Percentiles rank a stretch among this genome's conserved stretches.
Conservation (phyloP, 129 eudicot species). For the Centella asiatica region DNA sequence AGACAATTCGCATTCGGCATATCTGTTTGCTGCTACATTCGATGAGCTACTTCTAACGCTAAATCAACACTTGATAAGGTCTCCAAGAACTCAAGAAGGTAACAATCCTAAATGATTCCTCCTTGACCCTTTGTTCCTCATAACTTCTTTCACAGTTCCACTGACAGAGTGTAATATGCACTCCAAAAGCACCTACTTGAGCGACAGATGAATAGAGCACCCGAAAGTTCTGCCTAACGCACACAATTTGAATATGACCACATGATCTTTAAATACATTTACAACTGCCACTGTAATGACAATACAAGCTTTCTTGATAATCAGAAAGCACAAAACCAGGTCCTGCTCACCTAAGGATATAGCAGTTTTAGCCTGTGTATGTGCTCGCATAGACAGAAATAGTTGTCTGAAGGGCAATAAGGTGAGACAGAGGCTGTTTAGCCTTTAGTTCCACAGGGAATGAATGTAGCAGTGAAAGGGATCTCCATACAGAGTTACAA, state of each 20-base stretch:
- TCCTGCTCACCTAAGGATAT: too few relatives aligned
- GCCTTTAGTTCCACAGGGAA: too few relatives aligned
- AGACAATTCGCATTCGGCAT: too few relatives aligned
- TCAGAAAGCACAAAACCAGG: too few relatives aligned
- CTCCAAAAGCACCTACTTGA: slow-evolving; percentile 11
- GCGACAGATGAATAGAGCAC: slow-evolving; percentile 23
- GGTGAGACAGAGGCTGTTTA: too few relatives aligned
- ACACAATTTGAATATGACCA: slow-evolving; percentile 13
- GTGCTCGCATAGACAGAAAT: too few relatives aligned
- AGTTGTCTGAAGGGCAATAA: too few relatives aligned
- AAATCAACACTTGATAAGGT: slow-evolving; percentile 34
- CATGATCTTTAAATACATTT: slow-evolving; percentile 22
- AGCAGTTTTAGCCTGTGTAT: too few relatives aligned
- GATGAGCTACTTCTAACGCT: too few relatives aligned
- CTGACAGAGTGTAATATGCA: slow-evolving; percentile 3
- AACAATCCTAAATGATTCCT: slow-evolving; percentile 31
- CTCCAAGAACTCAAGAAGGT: slow-evolving; percentile 48
- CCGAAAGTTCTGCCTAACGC: not conserved
- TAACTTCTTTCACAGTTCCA: not conserved
- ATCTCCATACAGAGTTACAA: too few relatives aligned
- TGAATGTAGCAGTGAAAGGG: too few relatives aligned
- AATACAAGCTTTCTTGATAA: slow-evolving; percentile 19
- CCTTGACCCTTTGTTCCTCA: slow-evolving; percentile 9
- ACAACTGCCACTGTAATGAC: slow-evolving; percentile 25
- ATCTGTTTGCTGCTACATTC: not conserved